Evolutionary conservation across 1,139 yeast genomes (phyloP).

Genomic region (Casaregolazyma lundiana): DNA sequence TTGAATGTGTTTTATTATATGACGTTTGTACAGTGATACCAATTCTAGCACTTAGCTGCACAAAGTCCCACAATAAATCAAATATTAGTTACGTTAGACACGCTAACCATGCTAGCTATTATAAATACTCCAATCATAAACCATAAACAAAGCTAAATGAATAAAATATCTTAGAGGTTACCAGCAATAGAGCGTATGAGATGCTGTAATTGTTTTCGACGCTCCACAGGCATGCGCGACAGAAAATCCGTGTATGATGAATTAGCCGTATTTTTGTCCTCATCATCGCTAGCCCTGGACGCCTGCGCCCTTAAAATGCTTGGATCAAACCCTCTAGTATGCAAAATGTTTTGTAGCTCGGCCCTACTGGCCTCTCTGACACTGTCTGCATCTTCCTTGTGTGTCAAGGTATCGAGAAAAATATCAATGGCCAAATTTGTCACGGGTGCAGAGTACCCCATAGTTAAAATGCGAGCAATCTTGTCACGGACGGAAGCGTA

Average conservation of each 20-base stretch:
- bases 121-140: background rate
- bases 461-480: constrained; percentile 20
- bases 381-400: constrained; percentile 19
- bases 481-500: constrained; percentile 24
- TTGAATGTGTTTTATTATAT: too few species aligned
- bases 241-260: background rate
- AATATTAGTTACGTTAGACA: too few species aligned
- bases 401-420: constrained; percentile 20
- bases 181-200: background rate
- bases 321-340: constrained; percentile 18
- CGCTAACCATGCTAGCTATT: background rate
- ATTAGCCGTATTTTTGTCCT: background rate
- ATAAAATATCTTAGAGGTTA: background rate
- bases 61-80: too few species aligned
- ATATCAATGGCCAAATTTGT: constrained; percentile 21
- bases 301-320: background rate
- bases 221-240: background rate
- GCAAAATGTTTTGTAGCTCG: constrained; percentile 17
- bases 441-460: constrained; percentile 20
- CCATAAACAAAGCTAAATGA: background rate
- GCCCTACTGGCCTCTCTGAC: constrained; percentile 16
- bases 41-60: too few species aligned
- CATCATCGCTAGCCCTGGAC: constrained; percentile 1
- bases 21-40: too few species aligned
- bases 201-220: background rate